These are phyloP conservation scores for Penicillium canariense DNA, from an alignment of 495 filamentous ascomycete species.

Conservation along the genomic window DNA sequence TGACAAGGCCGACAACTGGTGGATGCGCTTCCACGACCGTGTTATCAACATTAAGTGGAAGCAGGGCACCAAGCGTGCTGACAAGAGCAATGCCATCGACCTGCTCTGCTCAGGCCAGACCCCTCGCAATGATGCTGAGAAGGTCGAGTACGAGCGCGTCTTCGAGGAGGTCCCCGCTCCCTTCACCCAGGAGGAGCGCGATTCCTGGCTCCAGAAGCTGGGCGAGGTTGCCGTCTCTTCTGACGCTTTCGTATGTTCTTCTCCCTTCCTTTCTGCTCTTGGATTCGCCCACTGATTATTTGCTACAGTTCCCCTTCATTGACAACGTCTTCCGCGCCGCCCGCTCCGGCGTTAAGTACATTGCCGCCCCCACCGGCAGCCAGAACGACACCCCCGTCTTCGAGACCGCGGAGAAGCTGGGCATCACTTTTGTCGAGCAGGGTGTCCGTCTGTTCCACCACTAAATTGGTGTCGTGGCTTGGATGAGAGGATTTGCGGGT, in stretches of 20 bases:
- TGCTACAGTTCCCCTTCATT: conserved; percentile 83
- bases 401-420: conserved; percentile 87
- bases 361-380: conserved; percentile 88
- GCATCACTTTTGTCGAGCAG: conserved; percentile 90
- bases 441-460: conserved; percentile 86
- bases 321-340: conserved; percentile 93
- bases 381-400: conserved; percentile 89
- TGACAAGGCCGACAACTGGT: conserved; percentile 99
- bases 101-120: conserved; percentile 85
- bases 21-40: conserved; percentile 93
- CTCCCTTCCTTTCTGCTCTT: conserved; percentile 2
- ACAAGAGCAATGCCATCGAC: conserved; percentile 98
- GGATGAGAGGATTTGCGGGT: conserved; percentile 1
- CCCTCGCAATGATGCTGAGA: conserved; percentile 74
- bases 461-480: conserved; percentile 36
- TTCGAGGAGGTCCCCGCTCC: conserved; percentile 87
- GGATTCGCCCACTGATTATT: conserved; percentile 10
- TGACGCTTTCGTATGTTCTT: conserved; percentile 82
- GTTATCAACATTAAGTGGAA: conserved; percentile 90
- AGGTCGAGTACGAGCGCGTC: conserved; percentile 77
- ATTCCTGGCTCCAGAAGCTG: conserved; percentile 77
- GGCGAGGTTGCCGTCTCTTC: conserved; percentile 81
- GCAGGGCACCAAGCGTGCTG: conserved; percentile 90
- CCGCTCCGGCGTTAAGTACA: conserved; percentile 89
- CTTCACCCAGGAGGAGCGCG: conserved; percentile 81